phyloP scores from a whole-genome alignment of 768 basidiomycete species.

The Russula dissimulans region DNA sequence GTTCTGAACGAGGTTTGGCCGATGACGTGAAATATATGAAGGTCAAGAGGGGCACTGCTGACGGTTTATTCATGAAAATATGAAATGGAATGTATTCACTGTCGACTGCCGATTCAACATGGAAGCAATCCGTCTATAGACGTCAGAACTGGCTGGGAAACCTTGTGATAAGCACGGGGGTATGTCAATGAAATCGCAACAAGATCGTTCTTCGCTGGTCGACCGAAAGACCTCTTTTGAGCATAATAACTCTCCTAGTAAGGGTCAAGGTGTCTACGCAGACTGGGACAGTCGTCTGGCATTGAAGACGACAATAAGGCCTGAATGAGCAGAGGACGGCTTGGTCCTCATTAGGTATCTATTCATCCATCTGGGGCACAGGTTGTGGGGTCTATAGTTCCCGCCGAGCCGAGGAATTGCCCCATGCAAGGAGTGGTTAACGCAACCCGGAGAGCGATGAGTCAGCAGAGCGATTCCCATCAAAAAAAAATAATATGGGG shows the following conservation, averaged over 20 bases:
- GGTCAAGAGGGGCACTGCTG: not conserved
- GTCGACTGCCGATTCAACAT: not conserved
- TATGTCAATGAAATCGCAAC: no score
- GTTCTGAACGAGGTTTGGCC: not conserved
- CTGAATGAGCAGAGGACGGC: not conserved
- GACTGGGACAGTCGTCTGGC: not conserved
- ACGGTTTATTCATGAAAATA: not conserved
- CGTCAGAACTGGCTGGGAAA: no score
- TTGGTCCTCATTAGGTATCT: not conserved
- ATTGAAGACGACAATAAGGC: not conserved
- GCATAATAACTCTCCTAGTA: not conserved
- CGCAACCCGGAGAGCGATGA: not conserved
- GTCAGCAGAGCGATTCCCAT: not conserved
- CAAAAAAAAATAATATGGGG: not conserved
- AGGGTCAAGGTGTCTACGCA: not conserved
- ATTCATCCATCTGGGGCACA: conserved; percentile 4
- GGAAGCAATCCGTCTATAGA: no score
- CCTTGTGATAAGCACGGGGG: no score
- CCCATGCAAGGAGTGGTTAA: not conserved
- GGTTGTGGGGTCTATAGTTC: not conserved
- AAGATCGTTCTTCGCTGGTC: no score
- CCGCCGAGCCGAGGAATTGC: not conserved
- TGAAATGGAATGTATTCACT: not conserved
- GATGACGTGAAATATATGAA: not conserved
- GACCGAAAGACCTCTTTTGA: not conserved